Percentiles rank a stretch among this genome's conserved stretches.
phyloP scores from a whole-genome alignment of 192 early-diverging fungal species.

The Podila horticola region DNA sequence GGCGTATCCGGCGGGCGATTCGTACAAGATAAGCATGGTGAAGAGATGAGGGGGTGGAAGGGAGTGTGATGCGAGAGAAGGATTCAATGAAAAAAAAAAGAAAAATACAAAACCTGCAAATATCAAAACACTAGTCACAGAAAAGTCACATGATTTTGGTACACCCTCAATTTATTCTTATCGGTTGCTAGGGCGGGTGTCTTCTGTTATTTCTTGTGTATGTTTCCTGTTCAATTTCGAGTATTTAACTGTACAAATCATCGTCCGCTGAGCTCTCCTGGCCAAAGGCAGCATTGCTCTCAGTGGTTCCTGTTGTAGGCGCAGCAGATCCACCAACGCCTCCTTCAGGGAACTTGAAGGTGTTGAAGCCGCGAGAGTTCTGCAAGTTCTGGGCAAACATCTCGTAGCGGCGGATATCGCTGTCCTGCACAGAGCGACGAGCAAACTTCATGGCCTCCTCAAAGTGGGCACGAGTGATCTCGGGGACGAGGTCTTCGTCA shows the following conservation, averaged over 20 bases:
- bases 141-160: no score
- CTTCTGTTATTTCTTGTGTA: no score
- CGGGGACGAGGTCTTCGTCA: slow-evolving; percentile 88
- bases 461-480: slow-evolving; percentile 94
- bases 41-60: slow-evolving; percentile 9
- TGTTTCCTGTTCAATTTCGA: no score
- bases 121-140: no score
- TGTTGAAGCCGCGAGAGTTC: slow-evolving; percentile 93
- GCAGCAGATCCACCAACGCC: slow-evolving; percentile 56
- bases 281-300: slow-evolving; percentile 63
- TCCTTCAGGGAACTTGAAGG: slow-evolving; percentile 95
- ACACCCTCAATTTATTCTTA: no score
- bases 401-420: slow-evolving; percentile 98
- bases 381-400: slow-evolving; percentile 99
- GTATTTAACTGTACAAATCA: slow-evolving; percentile 84
- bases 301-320: slow-evolving; percentile 34
- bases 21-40: slow-evolving; percentile 93
- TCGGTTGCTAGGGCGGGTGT: no score
- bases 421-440: slow-evolving; percentile 93
- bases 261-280: slow-evolving; percentile 76
- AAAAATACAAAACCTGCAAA: slow-evolving; percentile 14
- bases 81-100: slow-evolving; percentile 10
- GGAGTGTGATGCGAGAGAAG: slow-evolving; percentile 8
- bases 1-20: slow-evolving; percentile 97
- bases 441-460: slow-evolving; percentile 99